These are phyloP conservation scores for Verticillium klebahnii DNA, from an alignment of 2,329 filamentous ascomycete genomes.

Conservation along the genomic window DNA sequence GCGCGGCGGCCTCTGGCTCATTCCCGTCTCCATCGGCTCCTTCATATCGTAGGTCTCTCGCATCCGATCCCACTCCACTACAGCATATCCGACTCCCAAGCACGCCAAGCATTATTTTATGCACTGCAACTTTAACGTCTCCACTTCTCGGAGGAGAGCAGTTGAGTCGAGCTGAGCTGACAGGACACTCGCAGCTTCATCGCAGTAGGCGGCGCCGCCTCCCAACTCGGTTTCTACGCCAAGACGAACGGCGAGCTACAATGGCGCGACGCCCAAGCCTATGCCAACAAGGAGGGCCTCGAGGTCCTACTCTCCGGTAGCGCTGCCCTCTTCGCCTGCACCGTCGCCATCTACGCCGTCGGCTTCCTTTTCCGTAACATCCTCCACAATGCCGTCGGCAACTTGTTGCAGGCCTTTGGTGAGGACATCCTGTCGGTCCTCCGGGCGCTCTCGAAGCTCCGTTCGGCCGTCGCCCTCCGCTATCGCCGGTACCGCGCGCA, in stretches of 20 bases:
- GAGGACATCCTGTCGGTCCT: conserved; percentile 1
- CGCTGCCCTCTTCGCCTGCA: conserved; percentile 17
- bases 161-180: background rate
- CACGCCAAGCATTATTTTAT: background rate
- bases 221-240: conserved; percentile 25
- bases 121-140: background rate
- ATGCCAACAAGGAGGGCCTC: conserved; percentile 22
- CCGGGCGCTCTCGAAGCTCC: background rate
- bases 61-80: too few relatives aligned
- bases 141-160: background rate
- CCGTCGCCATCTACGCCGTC: conserved; percentile 16
- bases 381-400: conserved; percentile 17
- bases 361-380: conserved; percentile 17
- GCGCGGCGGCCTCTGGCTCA: conserved; percentile 15
- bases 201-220: conserved; percentile 21
- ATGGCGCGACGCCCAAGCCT: conserved; percentile 24
- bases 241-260: conserved; percentile 26
- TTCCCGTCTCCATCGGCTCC: conserved; percentile 14
- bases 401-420: conserved; percentile 15
- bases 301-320: conserved; percentile 26
- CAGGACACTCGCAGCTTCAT: conserved; percentile 16
- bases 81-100: background rate
- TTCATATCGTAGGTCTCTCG: conserved; percentile 19
- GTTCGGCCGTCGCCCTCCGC: background rate
- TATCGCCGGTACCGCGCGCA: background rate